phyloP scores from a whole-genome alignment of 371 early-diverging fungal species.

The Mortierella sp. region DNA sequence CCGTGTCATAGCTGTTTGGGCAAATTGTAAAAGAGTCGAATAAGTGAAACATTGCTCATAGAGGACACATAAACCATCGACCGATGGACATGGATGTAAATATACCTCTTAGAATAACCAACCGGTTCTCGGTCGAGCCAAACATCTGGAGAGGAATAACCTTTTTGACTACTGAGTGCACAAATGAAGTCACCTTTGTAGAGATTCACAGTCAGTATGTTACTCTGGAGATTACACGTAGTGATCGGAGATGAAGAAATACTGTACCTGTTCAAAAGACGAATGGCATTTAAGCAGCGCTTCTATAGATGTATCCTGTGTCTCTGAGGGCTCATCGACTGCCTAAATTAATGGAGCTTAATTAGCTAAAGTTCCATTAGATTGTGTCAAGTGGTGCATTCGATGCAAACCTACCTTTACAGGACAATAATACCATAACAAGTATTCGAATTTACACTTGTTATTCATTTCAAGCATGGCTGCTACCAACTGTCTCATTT shows the following conservation, averaged over 20 bases:
- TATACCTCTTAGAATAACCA: constrained; percentile 60
- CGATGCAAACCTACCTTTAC: constrained; percentile 20
- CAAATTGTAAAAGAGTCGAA: background rate
- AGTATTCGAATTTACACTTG: constrained; percentile 15
- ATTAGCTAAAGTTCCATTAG: background rate
- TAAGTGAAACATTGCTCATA: too few relatives aligned
- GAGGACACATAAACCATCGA: background rate
- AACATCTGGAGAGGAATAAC: constrained; percentile 68
- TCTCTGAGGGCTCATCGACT: constrained; percentile 8
- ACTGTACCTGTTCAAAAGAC: constrained; percentile 31
- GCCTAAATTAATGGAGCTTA: background rate
- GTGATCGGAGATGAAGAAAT: background rate
- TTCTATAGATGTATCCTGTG: background rate
- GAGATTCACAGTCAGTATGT: background rate
- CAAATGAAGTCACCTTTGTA: constrained; percentile 60
- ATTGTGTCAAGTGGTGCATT: background rate
- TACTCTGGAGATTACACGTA: background rate
- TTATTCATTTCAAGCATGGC: constrained; percentile 27
- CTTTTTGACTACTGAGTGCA: constrained; percentile 52
- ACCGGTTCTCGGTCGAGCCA: constrained; percentile 65
- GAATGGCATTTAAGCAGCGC: constrained; percentile 12
- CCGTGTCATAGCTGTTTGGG: constrained; percentile 56
- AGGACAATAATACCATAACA: constrained; percentile 42
- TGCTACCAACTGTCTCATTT: constrained; percentile 22
- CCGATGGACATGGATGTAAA: background rate